Conservation (phyloP, 805 yeast genomes). For the Candida yuanshanica region DNA sequence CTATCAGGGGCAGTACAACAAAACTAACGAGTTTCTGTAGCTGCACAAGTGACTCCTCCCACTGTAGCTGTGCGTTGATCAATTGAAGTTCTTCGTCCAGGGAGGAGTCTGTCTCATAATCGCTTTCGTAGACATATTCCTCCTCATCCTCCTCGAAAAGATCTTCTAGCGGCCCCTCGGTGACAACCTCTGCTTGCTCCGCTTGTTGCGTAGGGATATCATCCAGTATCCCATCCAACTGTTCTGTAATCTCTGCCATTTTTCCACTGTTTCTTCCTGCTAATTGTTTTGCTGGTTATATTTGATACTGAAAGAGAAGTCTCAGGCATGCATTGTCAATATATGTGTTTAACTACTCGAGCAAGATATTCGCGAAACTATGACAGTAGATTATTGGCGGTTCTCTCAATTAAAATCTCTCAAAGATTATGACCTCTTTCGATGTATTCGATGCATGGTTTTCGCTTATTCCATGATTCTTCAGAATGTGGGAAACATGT, state of each 20-base stretch:
- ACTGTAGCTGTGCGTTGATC: conserved; percentile 56
- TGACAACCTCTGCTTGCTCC: conserved; percentile 41
- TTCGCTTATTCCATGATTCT: too few species aligned
- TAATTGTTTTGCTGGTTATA: too few species aligned
- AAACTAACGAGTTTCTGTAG: conserved; percentile 50
- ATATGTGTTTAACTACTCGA: too few species aligned
- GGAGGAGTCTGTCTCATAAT: conserved; percentile 13
- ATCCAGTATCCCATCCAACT: neutral
- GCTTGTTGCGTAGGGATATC: neutral
- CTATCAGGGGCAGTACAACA: conserved; percentile 60
- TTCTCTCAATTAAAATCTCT: too few species aligned
- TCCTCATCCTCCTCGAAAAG: neutral
- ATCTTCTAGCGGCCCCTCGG: conserved; percentile 33
- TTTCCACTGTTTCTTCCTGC: too few species aligned
- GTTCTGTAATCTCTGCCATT: neutral
- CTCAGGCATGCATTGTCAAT: too few species aligned
- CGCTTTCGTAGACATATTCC: conserved; percentile 12
- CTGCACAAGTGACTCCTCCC: conserved; percentile 66
- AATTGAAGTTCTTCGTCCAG: conserved; percentile 23
- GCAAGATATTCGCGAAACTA: too few species aligned
- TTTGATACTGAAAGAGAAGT: too few species aligned
- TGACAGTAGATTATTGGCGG: too few species aligned
- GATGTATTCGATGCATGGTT: too few species aligned
- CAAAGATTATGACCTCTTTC: too few species aligned
- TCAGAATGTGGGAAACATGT: too few species aligned